Percentiles rank a stretch among this genome's conserved stretches.
phyloP scores from a whole-genome alignment of 192 early-diverging fungal species.

The Allomyces macrogynus region DNA sequence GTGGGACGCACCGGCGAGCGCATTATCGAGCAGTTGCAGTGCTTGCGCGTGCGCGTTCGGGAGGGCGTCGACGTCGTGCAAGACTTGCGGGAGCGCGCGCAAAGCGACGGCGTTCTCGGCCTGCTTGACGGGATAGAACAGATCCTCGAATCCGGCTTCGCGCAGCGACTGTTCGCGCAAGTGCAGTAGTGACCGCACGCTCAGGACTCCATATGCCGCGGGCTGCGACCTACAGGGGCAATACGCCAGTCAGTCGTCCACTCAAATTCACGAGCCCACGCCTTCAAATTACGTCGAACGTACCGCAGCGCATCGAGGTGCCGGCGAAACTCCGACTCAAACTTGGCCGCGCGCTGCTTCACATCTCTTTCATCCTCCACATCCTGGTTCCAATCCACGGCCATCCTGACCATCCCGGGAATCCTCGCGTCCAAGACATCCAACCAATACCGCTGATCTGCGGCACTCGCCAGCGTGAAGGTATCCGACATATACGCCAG shows the following conservation, averaged over 20 bases:
- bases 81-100: conserved; percentile 18
- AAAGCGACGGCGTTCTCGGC: conserved; percentile 44
- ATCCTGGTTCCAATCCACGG: conserved; percentile 19
- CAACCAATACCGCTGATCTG: conserved; percentile 53
- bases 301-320: conserved; percentile 40
- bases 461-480: conserved; percentile 28
- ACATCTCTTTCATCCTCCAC: conserved; percentile 5
- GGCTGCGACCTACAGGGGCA: conserved; percentile 18
- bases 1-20: conserved; percentile 31
- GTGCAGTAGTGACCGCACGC: conserved; percentile 45
- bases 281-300: too few species aligned
- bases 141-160: conserved; percentile 60
- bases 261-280: too few species aligned
- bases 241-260: too few species aligned
- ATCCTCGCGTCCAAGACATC: conserved; percentile 46
- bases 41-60: conserved; percentile 10
- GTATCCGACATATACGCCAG: conserved; percentile 46
- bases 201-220: conserved; percentile 47
- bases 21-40: conserved; percentile 34
- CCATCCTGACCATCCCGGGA: conserved; percentile 37
- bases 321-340: conserved; percentile 41
- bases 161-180: conserved; percentile 63
- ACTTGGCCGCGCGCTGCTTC: conserved; percentile 13
- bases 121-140: conserved; percentile 48
- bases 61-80: conserved; percentile 26